Evolutionary conservation across 805 yeast genomes (phyloP).

Genomic region (Kuraishia cidri): DNA sequence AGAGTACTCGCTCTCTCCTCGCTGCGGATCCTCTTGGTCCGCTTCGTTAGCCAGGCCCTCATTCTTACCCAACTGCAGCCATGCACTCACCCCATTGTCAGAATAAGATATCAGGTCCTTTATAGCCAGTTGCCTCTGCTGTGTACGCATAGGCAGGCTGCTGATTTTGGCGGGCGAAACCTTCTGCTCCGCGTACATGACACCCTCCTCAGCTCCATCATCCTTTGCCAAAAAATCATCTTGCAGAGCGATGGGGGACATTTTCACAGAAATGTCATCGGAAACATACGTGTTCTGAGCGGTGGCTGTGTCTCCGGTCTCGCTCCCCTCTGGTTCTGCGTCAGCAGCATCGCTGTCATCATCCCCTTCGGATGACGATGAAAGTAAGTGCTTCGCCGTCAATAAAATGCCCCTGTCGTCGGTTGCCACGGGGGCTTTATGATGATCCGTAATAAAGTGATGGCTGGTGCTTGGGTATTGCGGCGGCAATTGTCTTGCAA

Average conservation of each 20-base stretch:
- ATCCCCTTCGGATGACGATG: too few relatives aligned
- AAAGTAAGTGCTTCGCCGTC: background rate
- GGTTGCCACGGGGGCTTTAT: background rate
- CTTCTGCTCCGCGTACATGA: background rate
- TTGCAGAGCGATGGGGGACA: too few relatives aligned
- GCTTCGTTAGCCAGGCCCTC: background rate
- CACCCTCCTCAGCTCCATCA: background rate
- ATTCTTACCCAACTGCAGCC: constrained; percentile 2
- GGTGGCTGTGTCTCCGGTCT: background rate
- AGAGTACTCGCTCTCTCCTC: constrained; percentile 4
- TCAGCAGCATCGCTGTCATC: too few relatives aligned
- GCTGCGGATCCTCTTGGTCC: constrained; percentile 1
- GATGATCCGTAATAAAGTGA: too few relatives aligned
- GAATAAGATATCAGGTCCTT: constrained; percentile 6
- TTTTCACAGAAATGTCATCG: too few relatives aligned
- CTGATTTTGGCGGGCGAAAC: background rate
- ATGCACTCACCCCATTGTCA: constrained; percentile 4
- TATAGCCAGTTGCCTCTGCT: constrained; percentile 16
- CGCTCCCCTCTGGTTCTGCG: background rate
- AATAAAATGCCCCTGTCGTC: background rate
- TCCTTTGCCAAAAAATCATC: too few relatives aligned
- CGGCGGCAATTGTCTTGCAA: too few relatives aligned
- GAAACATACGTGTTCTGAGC: background rate
- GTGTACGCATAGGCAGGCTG: constrained; percentile 13
- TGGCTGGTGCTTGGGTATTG: too few relatives aligned